Evolutionary conservation across 2,329 filamentous ascomycete genomes (phyloP).

Genomic region (Stemphylium vesicarium): DNA sequence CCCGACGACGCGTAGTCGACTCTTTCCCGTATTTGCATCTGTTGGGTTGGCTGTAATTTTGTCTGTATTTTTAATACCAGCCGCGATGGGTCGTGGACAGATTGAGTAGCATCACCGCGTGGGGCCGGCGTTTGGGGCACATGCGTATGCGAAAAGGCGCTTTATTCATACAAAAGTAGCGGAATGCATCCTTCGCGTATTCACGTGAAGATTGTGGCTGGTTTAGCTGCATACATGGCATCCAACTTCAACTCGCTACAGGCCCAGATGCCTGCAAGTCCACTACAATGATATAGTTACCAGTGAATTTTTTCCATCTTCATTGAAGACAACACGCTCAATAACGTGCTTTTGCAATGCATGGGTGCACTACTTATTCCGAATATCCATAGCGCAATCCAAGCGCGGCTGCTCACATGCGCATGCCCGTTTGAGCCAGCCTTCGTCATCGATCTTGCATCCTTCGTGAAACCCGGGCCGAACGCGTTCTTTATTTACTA

Average conservation of each 20-base stretch:
- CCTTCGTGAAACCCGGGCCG: not conserved
- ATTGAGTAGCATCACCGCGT: conserved; percentile 39
- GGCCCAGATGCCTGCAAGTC: not conserved
- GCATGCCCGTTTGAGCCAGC: not conserved
- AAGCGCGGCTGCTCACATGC: not conserved
- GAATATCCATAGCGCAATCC: not conserved
- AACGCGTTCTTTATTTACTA: not conserved
- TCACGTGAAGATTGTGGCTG: conserved; percentile 15
- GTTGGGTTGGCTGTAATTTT: conserved; percentile 35
- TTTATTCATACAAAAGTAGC: conserved; percentile 24
- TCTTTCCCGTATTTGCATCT: conserved; percentile 25
- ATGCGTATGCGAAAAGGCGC: conserved; percentile 14
- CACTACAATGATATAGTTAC: not conserved
- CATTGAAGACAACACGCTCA: not conserved
- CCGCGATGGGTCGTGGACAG: conserved; percentile 28
- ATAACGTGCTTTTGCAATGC: not conserved
- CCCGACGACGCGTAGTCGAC: conserved; percentile 44
- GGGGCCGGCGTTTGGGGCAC: conserved; percentile 34
- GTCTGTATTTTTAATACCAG: conserved; percentile 46
- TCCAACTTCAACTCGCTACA: not conserved
- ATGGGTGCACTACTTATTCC: not conserved
- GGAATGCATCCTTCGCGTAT: conserved; percentile 13
- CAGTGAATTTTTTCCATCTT: not conserved
- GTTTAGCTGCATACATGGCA: conserved; percentile 9
- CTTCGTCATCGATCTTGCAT: conserved; percentile 3